phyloP scores from a whole-genome alignment of 306 rosid genomes.

The Cicer judaicum region DNA sequence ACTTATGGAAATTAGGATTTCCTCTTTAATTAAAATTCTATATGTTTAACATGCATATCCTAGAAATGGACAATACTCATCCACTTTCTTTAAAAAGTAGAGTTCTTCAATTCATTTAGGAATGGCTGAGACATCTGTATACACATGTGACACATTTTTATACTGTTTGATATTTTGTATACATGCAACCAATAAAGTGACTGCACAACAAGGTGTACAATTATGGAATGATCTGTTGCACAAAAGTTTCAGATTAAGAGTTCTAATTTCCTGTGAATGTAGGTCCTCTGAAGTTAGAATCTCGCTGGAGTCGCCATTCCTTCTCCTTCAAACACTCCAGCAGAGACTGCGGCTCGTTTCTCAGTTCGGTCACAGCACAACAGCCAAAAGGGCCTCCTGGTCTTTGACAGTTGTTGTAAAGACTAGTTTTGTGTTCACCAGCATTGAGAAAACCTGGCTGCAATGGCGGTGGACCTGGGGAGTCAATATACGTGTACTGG shows the following conservation, averaged over 20 bases:
- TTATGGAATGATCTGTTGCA: conserved; percentile 9
- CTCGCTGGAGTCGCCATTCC: conserved; percentile 74
- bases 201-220: conserved; percentile 35
- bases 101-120: conserved; percentile 33
- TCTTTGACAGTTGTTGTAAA: conserved; percentile 63
- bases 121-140: conserved; percentile 48
- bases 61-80: neutral
- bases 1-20: no score
- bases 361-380: conserved; percentile 65
- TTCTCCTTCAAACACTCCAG: conserved; percentile 74
- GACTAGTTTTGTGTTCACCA: conserved; percentile 53
- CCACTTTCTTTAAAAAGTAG: conserved; percentile 33
- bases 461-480: conserved; percentile 58
- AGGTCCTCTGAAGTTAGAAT: conserved; percentile 64
- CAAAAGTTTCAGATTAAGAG: conserved; percentile 24
- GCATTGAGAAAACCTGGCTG: conserved; percentile 57
- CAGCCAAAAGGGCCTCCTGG: conserved; percentile 63
- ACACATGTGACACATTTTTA: conserved; percentile 35
- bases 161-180: conserved; percentile 1
- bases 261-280: conserved; percentile 68
- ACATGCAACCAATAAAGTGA: conserved; percentile 10
- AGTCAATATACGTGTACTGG: conserved; percentile 55
- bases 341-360: conserved; percentile 73
- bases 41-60: no score
- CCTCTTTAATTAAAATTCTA: no score